Evolutionary conservation across 2,329 filamentous ascomycete species (phyloP), one percentile per base, ranked within the genome.

Genomic region (Hirsutella rhossiliensis): DNA sequence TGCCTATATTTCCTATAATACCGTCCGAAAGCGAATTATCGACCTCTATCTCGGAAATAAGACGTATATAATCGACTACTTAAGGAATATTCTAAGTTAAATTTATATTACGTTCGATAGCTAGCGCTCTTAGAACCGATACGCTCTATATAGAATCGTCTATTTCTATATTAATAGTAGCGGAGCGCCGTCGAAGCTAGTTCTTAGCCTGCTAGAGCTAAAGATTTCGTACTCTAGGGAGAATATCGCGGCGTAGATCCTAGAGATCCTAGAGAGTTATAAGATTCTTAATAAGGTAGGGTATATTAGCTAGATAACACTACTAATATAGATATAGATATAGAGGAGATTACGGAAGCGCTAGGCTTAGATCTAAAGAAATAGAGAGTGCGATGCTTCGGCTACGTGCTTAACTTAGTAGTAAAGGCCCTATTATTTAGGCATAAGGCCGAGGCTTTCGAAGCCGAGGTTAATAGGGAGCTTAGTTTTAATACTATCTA

Each of bases 51-150:
- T 23, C 19, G 6, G 19, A 23, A 9, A 38, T 13, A 38, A 38
- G 36, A 23, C 36, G 19, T 7, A 23, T 13, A 23, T 19, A 38
- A 23, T 38, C 9, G 20, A 29, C 20, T 19, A 28, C 23, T 19
- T 27, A 3, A 27, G n/a, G 38, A 29, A 28, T 12, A 40, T 32
- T 31, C 45, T 31, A 23, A 41, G 43, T 2, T 30, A 37, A 39
- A 43, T 48, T 23, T 44, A 52, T 39, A 42, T 49, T 31, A n/a
- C 44, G 5, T 52, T 52, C 44, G 47, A 52, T 42, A 45, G 48
- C 7, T 47, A 38, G 40, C 44, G 41, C 17, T 43, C 45, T 2
- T 20, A 37, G 11, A 52, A 49, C 37, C 29, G 42, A 4, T 46
- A 48, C 29, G 40, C 43, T 20, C 29, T 54, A 37, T 52, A 52